These are phyloP conservation scores for Lecanosticta acicola DNA, from an alignment of 2,329 filamentous ascomycete species.

Conservation along the genomic window DNA sequence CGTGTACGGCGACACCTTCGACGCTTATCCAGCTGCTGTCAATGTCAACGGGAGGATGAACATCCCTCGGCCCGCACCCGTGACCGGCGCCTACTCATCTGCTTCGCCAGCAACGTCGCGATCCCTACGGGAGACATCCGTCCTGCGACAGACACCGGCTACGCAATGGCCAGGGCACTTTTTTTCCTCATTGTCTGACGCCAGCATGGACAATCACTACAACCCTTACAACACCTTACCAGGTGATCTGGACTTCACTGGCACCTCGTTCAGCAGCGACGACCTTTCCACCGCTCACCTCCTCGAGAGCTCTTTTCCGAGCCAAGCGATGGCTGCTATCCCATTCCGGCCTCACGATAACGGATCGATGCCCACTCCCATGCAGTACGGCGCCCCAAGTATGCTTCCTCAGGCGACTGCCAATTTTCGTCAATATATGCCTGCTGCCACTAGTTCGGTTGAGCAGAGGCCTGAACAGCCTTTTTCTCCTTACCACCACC, in stretches of 20 bases:
- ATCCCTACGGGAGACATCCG: slow-evolving; percentile 3
- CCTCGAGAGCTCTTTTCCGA: slow-evolving; percentile 1
- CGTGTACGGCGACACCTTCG: slow-evolving; percentile 14
- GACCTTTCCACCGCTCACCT: slow-evolving; percentile 3
- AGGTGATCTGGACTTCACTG: not conserved
- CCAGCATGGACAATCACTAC: slow-evolving; percentile 11
- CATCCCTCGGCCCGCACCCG: slow-evolving; percentile 10
- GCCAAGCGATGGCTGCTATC: not conserved
- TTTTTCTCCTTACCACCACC: not conserved
- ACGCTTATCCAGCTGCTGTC: slow-evolving; percentile 4
- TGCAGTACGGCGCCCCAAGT: not conserved
- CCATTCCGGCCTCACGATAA: slow-evolving; percentile 2
- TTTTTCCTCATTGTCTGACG: slow-evolving; percentile 8
- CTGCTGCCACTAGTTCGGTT: not conserved
- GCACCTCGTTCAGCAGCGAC: slow-evolving; percentile 6
- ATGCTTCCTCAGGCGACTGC: not conserved
- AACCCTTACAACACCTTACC: slow-evolving; percentile 3
- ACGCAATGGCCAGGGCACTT: slow-evolving; percentile 9
- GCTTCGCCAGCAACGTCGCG: slow-evolving; percentile 4
- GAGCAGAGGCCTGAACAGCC: not conserved
- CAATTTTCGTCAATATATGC: not conserved
- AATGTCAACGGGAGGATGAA: slow-evolving; percentile 8
- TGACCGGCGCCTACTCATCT: slow-evolving; percentile 7
- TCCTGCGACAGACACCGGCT: not conserved
- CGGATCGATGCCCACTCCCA: not conserved